Base-by-base conservation (phyloP, 2,329 filamentous ascomycete species). In the Penicillium digitatum region DNA sequence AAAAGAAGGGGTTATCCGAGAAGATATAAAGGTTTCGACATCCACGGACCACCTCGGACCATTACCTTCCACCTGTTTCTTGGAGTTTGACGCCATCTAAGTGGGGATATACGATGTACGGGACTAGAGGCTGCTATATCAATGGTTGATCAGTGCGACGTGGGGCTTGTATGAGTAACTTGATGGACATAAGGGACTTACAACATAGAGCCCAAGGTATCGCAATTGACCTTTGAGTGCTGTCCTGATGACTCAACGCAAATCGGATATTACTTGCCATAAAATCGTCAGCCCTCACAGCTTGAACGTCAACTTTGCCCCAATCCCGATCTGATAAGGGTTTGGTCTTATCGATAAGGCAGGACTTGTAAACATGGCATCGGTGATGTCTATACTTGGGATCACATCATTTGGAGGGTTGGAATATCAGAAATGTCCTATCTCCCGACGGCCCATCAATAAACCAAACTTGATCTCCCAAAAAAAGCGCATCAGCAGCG, bases 41-140 rank as follows among this genome's bases (percentile, higher is more conserved):
- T 40, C 47, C 52, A 58, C 55, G 31, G 50, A 54, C 56, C 58
- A 57, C 54, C 29, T 55, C 56, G 51, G 55, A 47, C 47, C 44
- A 48, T 47, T 54, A 37, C 50, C 52, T 60, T 38, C 58, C 60
- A 50, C 37, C 57, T 55, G 50, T 47, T 29, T 52, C 27, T 44
- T 40, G 35, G 27, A n/a, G 44, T 14, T 53, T 55, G 48, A 39
- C 47, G 44, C 39, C 51, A 59, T 58, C 46, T 20, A 37, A 58
- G 55, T 56, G 57, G 55, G 55, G 47, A 49, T 27, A 24, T 18
- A 46, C 37, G 27, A 7, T 18, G 1, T 37, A 39, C 48, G 46
- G 47, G 34, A 29, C 39, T 34, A 24, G 12, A 45, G 45, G 38
- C 20, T 47, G 32, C 50, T 34, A 42, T 53, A 38, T 59, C 35